phyloP scores from a whole-genome alignment of 164 flowering plant species.

The Saururus chinensis region DNA sequence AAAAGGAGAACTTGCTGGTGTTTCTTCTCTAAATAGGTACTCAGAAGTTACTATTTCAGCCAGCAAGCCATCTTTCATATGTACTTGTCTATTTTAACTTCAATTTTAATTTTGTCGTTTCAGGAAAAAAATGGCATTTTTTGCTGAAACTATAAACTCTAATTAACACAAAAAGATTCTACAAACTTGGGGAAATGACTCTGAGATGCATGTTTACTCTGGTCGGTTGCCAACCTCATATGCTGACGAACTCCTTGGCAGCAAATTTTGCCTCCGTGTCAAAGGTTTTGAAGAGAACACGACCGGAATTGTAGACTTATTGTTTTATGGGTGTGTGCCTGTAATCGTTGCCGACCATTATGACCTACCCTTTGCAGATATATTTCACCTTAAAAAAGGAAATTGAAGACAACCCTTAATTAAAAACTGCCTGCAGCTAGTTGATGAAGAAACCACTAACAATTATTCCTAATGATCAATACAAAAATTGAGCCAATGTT shows the following conservation, averaged over 20 bases:
- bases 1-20: no score
- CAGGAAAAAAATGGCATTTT: conserved; percentile 73
- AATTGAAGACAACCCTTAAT: no score
- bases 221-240: conserved; percentile 60
- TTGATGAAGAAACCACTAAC: no score
- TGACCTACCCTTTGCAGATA: conserved; percentile 71
- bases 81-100: no score
- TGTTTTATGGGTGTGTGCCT: conserved; percentile 74
- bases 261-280: conserved; percentile 78
- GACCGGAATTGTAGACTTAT: conserved; percentile 64
- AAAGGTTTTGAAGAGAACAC: conserved; percentile 91
- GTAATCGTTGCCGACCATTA: conserved; percentile 73
- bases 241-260: conserved; percentile 48
- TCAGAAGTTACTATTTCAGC: no score
- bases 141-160: conserved; percentile 72
- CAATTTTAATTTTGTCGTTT: no score
- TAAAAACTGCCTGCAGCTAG: no score
- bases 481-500: no score
- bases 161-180: conserved; percentile 47
- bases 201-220: conserved; percentile 40
- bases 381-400: no score
- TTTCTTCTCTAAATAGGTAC: no score
- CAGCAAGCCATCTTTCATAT: no score
- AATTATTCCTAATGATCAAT: no score
- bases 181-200: conserved; percentile 49